phyloP scores from a whole-genome alignment of 1,284 basidiomycete genomes.

The Amylostereum areolatum region DNA sequence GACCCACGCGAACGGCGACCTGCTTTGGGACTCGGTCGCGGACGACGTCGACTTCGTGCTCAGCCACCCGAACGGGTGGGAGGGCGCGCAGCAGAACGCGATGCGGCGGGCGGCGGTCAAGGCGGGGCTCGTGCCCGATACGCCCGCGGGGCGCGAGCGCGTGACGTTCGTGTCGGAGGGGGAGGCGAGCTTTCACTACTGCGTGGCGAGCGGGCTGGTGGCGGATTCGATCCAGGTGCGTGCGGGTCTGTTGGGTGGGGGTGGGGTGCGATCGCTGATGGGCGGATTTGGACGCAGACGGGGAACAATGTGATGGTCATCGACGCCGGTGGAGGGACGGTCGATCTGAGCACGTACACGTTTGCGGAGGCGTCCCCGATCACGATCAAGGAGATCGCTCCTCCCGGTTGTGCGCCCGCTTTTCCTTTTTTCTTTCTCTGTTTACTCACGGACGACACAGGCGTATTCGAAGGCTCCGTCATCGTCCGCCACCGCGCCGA shows the following conservation, averaged over 20 bases:
- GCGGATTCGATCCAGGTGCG: constrained; percentile 21
- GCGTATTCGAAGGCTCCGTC: constrained; percentile 30
- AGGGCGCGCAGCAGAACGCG: constrained; percentile 28
- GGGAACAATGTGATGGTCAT: constrained; percentile 10
- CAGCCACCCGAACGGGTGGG: constrained; percentile 34
- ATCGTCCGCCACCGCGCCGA: constrained; percentile 39
- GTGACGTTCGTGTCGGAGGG: constrained; percentile 38
- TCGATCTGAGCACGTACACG: constrained; percentile 12
- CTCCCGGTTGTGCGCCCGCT: constrained; percentile 6
- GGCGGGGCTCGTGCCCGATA: constrained; percentile 22
- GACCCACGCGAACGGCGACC: constrained; percentile 5
- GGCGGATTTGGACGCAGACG: not conserved
- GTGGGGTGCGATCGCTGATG: not conserved
- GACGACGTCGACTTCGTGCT: constrained; percentile 24
- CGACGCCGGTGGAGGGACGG: constrained; percentile 13
- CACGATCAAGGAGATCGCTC: constrained; percentile 7
- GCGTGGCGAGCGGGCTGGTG: constrained; percentile 27
- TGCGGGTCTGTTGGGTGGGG: not conserved
- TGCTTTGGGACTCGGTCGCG: constrained; percentile 2
- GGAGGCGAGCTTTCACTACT: constrained; percentile 38
- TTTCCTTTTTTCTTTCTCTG: not conserved
- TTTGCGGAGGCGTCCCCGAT: constrained; percentile 3
- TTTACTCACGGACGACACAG: constrained; percentile 13
- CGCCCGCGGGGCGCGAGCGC: constrained; percentile 20
- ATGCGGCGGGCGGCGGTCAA: constrained; percentile 24